Percentiles rank a stretch among this genome's conserved stretches.
phyloP scores from a whole-genome alignment of 352 stramenopile species.

The Phytophthora quininea region DNA sequence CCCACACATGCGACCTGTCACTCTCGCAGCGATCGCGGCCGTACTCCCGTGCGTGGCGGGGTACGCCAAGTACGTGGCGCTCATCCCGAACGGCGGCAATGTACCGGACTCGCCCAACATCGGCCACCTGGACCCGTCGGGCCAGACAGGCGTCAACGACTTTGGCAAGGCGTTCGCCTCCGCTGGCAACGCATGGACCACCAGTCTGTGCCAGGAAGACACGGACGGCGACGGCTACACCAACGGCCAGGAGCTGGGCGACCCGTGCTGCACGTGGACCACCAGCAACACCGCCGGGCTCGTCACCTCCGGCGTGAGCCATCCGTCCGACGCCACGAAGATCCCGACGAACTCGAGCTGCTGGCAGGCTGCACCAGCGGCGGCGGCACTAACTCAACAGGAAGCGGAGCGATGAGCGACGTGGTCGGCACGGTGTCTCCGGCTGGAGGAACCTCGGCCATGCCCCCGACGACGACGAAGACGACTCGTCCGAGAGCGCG shows the following conservation, averaged over 20 bases:
- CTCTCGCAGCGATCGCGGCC: conserved; percentile 17
- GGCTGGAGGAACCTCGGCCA: conserved; percentile 12
- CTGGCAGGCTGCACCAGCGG: conserved; percentile 48
- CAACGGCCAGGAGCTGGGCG: conserved; percentile 86
- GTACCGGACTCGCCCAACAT: conserved; percentile 52
- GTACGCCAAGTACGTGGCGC: conserved; percentile 50
- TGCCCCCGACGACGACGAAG: conserved; percentile 64
- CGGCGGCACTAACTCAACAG: conserved; percentile 31
- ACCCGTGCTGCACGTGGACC: conserved; percentile 85
- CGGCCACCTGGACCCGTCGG: conserved; percentile 57
- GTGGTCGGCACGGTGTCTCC: conserved; percentile 44
- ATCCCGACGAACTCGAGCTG: conserved; percentile 58
- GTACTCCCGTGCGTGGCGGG: conserved; percentile 20
- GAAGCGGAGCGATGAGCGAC: conserved; percentile 29
- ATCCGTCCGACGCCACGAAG: conserved; percentile 64
- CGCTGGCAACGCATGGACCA: conserved; percentile 53
- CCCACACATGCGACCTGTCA: conserved; percentile 8
- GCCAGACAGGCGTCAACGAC: conserved; percentile 52
- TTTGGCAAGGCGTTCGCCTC: conserved; percentile 73
- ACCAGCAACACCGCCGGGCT: conserved; percentile 44
- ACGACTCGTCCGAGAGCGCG: conserved; percentile 60
- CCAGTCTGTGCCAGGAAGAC: conserved; percentile 64
- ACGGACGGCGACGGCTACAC: conserved; percentile 83
- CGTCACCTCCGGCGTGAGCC: conserved; percentile 63
- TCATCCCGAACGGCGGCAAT: conserved; percentile 63